Evolutionary conservation across 495 filamentous ascomycete species (phyloP), one percentile per base, ranked within the genome.

Genomic region (Ramalina peruviana): DNA sequence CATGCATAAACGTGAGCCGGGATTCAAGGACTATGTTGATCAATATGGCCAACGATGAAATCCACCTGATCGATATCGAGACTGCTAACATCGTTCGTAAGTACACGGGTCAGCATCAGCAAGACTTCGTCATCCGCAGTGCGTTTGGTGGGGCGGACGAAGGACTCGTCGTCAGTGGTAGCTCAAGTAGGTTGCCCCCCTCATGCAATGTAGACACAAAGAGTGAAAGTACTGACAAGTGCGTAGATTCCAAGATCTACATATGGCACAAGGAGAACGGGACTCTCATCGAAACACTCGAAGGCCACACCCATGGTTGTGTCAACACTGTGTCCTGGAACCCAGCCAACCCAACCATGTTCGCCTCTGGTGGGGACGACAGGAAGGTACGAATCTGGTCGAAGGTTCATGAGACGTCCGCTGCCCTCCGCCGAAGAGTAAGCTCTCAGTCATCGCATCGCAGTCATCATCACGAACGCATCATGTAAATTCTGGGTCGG

Each of bases 281-380:
- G 3, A 70, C 69, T 2, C 71, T 84, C 4, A 78, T 98, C 6
- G 84, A 86, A 57, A 80, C 73, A 30, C 67, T 95, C 16, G 76
- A 82, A 13, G 89, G 81, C 0, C 90, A 97, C 55, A 64, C 62
- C 0, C 70, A 75, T 7, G 82, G 86, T 11, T 83, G 78, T 48
- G 90, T 93, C 48, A 98, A 95, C 65, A 74, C 86, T n/a, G 84
- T 94, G 33, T 74, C 84, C 6, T 98, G 92, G 92, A 93, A 89
- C 56, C 88, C 89, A 1, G 69, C 67, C 3, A 73, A 94, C 61
- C 81, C 87, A 4, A 75, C 75, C 52, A 82, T 95, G 74, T 94
- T 95, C 64, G 92, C 88, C 7, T 86, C 87, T 11, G 88, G 85
- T 51, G 90, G 92, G 4, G 92, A 98, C 62, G 92, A 98, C 58